These are phyloP conservation scores for Pyrus bretschneideri DNA, from an alignment of 306 rosid genomes.

Conservation along the genomic window DNA sequence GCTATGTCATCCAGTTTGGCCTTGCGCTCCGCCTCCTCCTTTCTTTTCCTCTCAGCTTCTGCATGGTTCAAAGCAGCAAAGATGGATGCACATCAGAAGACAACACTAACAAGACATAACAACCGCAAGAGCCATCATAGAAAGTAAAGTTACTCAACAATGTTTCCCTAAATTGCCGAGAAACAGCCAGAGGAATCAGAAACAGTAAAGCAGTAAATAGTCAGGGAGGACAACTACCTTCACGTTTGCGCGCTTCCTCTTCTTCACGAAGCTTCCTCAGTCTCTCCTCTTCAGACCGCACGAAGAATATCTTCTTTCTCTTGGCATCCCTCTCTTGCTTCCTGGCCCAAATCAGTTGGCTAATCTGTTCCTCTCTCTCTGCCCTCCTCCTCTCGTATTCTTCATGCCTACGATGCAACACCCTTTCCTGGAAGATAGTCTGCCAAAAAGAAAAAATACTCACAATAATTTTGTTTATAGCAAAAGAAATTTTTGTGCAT, in stretches of 20 bases:
- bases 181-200: neutral
- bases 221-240: slow-evolving; percentile 40
- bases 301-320: slow-evolving; percentile 74
- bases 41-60: slow-evolving; percentile 79
- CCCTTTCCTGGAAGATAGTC: slow-evolving; percentile 64
- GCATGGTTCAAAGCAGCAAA: slow-evolving; percentile 13
- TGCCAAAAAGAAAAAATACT: slow-evolving; percentile 3
- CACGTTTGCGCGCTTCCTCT: slow-evolving; percentile 74
- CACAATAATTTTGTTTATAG: neutral
- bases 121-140: neutral
- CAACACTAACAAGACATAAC: neutral
- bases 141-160: neutral
- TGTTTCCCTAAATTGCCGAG: neutral
- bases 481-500: neutral
- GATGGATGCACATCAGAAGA: neutral
- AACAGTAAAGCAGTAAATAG: neutral
- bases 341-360: slow-evolving; percentile 56
- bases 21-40: slow-evolving; percentile 63
- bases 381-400: slow-evolving; percentile 55
- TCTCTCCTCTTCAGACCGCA: slow-evolving; percentile 74
- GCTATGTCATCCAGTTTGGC: slow-evolving; percentile 71
- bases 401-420: slow-evolving; percentile 55
- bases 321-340: slow-evolving; percentile 55
- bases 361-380: slow-evolving; percentile 67
- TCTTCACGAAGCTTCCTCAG: slow-evolving; percentile 56